Conservation (phyloP, 768 basidiomycete species). For the Naganishia antarctica region DNA sequence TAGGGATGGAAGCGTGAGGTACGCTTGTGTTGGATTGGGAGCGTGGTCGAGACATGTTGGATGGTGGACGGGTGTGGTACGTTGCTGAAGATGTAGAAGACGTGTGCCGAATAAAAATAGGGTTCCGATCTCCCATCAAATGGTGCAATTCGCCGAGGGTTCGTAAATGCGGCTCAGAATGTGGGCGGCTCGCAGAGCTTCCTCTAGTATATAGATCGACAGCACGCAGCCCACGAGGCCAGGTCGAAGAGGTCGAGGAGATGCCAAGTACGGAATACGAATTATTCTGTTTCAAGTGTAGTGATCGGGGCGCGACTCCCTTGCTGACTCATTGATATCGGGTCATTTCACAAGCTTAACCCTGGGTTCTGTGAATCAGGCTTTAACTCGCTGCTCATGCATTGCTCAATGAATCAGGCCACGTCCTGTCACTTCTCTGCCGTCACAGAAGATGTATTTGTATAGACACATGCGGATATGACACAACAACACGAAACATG, state of each 20-base stretch:
- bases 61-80: neutral
- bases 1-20: conserved; percentile 27
- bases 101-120: neutral
- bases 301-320: neutral
- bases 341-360: too few relatives aligned
- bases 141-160: neutral
- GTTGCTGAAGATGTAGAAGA: neutral
- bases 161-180: too few relatives aligned
- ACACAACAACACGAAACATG: conserved; percentile 3
- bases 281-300: neutral
- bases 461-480: conserved; percentile 19
- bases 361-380: too few relatives aligned
- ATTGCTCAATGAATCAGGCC: too few relatives aligned
- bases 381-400: too few relatives aligned
- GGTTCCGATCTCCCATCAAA: neutral
- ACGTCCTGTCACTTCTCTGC: too few relatives aligned
- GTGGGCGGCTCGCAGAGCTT: too few relatives aligned
- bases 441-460: too few relatives aligned
- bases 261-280: neutral
- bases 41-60: conserved; percentile 9
- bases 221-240: too few relatives aligned
- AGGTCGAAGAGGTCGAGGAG: neutral
- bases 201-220: too few relatives aligned
- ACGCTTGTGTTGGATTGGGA: neutral
- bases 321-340: too few relatives aligned